Conservation (phyloP, 257 asterid species). For the Henckelia pumila region DNA sequence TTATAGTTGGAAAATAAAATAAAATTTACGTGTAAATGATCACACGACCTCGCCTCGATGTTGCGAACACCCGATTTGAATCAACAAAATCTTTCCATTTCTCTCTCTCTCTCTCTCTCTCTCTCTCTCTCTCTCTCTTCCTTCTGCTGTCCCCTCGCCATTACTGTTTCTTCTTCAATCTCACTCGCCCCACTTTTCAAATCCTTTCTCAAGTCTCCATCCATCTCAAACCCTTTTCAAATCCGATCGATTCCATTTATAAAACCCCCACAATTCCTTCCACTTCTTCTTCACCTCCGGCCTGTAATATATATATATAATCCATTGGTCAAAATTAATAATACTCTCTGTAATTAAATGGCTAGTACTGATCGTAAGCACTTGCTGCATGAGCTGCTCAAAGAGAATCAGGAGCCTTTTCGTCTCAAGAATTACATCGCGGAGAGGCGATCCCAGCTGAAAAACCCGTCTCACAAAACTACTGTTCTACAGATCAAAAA, state of each 20-base stretch:
- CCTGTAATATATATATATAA: background rate
- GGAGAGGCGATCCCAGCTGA: slow-evolving; percentile 44
- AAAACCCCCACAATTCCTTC: background rate
- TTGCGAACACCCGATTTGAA: background rate
- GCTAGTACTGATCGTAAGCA: slow-evolving; percentile 38
- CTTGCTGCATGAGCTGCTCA: slow-evolving; percentile 67
- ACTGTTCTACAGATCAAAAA: slow-evolving; percentile 36
- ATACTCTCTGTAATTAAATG: slow-evolving; percentile 11
- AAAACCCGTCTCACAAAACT: slow-evolving; percentile 24
- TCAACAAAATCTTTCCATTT: background rate
- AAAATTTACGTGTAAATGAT: background rate
- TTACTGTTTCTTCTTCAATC: background rate
- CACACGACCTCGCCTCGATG: background rate
- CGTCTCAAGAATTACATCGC: slow-evolving; percentile 52
- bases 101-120: background rate
- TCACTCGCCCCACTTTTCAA: no score
- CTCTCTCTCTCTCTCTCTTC: background rate
- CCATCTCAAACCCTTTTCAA: background rate
- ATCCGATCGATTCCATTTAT: background rate
- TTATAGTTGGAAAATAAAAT: no score
- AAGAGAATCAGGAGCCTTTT: slow-evolving; percentile 83
- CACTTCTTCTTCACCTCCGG: background rate
- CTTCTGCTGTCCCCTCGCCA: background rate
- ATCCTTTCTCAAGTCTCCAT: background rate
- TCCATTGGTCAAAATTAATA: background rate